Evolutionary conservation across 164 flowering plant species (phyloP).

Genomic region (Protea cynaroides): DNA sequence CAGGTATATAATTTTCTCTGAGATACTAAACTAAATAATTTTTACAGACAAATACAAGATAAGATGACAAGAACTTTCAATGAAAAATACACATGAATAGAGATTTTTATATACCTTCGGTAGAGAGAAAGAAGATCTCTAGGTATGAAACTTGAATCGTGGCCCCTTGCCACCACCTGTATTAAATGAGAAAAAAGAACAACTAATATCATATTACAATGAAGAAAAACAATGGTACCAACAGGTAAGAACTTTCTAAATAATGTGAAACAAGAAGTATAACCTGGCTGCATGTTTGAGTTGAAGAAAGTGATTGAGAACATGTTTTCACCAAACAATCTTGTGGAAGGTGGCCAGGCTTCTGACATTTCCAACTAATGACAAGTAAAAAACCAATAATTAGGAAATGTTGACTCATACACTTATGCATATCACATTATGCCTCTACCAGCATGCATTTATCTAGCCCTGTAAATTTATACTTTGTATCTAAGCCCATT

Average conservation of each 20-base stretch:
- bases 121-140: slow-evolving; percentile 61
- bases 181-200: slow-evolving; percentile 6
- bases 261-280: slow-evolving; percentile 3
- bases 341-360: slow-evolving; percentile 87
- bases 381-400: slow-evolving; percentile 2
- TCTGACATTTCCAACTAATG: slow-evolving; percentile 70
- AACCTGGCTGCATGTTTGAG: slow-evolving; percentile 25
- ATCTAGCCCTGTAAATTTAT: too few relatives aligned
- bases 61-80: too few relatives aligned
- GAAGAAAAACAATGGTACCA: neutral
- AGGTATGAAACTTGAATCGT: slow-evolving; percentile 29
- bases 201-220: neutral
- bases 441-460: too few relatives aligned
- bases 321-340: slow-evolving; percentile 56
- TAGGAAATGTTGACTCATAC: neutral
- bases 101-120: slow-evolving; percentile 41
- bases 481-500: too few relatives aligned
- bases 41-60: too few relatives aligned
- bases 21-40: too few relatives aligned
- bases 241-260: neutral
- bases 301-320: slow-evolving; percentile 12
- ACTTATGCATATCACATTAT: too few relatives aligned
- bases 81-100: too few relatives aligned
- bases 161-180: slow-evolving; percentile 33
- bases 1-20: neutral